Base-by-base conservation (phyloP, 495 filamentous ascomycete species). In the Aspergillus ellipticus region DNA sequence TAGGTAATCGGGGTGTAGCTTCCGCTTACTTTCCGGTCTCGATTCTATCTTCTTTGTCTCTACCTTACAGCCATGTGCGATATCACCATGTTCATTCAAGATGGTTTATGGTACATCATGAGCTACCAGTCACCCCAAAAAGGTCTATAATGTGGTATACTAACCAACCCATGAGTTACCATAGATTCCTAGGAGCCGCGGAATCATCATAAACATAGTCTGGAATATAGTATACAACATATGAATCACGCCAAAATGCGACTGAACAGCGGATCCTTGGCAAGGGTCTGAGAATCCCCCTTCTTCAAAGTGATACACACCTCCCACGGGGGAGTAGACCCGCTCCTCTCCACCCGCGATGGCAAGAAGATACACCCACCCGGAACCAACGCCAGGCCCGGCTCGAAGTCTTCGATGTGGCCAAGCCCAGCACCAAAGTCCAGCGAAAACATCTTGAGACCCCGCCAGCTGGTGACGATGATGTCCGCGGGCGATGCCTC, bases 351-450 rank as follows among this genome's bases (percentile, higher is more conserved):
- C 19, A 8, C 15, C 19, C 53, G 41, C 43, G 43, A 35, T 3
- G 53, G 53, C 10, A 55, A 22, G 20, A 55, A 8, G 26, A 49
- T 49, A 16, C 53, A 55, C 0, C n/a, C 43, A 6, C 53, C 43
- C 0, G 53, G 53, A 6, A 55, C 47, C 6, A 55, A n/a, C n/a
- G 24, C 6, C 31, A 55, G 39, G 3, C 53, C 53, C 7, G 42
- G 13, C 16, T 57, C 49, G 39, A 57, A 57, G 49, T 48, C 29
- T 9, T 39, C 48, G 16, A 57, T 53, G 7, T 29, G 28, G 2
- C 55, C 55, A 4, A 57, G 39, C 4, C 49, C 48, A n/a, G 43
- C 16, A 0, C 49, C 41, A 37, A 57, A 57, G 22, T 57, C 49
- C 20, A 57, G 49, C 1, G 41, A 21, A 20, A 35, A 51, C 3